Percentiles rank a stretch among this genome's conserved stretches.
Evolutionary conservation across 2,329 filamentous ascomycete genomes (phyloP).

Genomic region (Colletotrichum trifolii): DNA sequence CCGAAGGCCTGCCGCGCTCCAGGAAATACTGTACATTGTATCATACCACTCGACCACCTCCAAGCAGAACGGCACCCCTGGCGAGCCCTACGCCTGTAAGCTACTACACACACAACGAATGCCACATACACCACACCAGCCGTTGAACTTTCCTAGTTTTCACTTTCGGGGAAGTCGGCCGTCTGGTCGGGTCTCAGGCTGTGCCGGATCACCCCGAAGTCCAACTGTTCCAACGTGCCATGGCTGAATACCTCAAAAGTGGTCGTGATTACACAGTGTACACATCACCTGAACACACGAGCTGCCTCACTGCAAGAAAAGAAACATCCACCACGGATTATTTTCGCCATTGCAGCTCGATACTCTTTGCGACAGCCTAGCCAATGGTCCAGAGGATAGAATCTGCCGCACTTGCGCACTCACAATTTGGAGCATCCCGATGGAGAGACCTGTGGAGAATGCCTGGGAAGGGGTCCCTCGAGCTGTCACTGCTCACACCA

Average conservation of each 20-base stretch:
- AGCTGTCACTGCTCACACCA: slow-evolving; percentile 33
- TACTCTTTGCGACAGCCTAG: not conserved
- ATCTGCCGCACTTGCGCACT: not conserved
- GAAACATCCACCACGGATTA: no score
- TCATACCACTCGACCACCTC: slow-evolving; percentile 18
- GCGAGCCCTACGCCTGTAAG: slow-evolving; percentile 6
- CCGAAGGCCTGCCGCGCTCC: slow-evolving; percentile 22
- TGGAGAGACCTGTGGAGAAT: slow-evolving; percentile 16
- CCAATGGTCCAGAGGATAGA: not conserved
- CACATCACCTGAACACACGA: no score
- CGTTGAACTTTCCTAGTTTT: slow-evolving; percentile 21
- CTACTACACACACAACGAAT: not conserved
- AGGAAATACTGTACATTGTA: not conserved
- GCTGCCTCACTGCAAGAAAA: no score
- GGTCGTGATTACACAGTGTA: no score
- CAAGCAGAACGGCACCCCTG: slow-evolving; percentile 11
- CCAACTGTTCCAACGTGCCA: no score
- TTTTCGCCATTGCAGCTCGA: no score
- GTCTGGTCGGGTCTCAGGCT: not conserved
- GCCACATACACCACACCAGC: slow-evolving; percentile 2
- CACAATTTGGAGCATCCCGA: slow-evolving; percentile 13
- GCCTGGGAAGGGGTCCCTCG: slow-evolving; percentile 16
- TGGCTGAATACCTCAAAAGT: no score
- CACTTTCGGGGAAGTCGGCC: slow-evolving; percentile 20
- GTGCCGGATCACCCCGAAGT: no score